Conservation (phyloP, 1,139 yeast species). For the Sugiyamaella pinicola region DNA sequence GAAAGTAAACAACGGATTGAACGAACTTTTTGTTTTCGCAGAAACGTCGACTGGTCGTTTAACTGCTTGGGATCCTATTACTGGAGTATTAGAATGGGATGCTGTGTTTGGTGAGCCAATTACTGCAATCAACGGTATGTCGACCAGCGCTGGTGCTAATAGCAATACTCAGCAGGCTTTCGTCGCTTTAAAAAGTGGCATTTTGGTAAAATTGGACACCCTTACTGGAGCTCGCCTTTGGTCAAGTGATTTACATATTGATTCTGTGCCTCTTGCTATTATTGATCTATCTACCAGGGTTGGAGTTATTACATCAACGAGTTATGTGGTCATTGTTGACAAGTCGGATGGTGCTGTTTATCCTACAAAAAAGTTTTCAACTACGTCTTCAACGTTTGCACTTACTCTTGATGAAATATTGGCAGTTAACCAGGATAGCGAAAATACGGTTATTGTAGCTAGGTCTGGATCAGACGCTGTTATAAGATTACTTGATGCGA, state of each 20-base stretch:
- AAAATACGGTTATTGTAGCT: conserved; percentile 1
- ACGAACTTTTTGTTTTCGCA: conserved; percentile 12
- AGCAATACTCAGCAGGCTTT: conserved; percentile 1
- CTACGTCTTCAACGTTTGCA: neutral
- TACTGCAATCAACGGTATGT: conserved; percentile 9
- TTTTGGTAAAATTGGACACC: conserved; percentile 1
- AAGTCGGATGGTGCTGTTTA: conserved; percentile 8
- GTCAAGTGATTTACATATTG: conserved; percentile 7
- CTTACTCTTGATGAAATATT: conserved; percentile 1
- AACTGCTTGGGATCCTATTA: conserved; percentile 13
- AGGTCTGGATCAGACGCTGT: conserved; percentile 8
- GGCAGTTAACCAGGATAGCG: neutral
- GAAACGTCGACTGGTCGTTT: conserved; percentile 1
- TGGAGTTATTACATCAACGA: conserved; percentile 10
- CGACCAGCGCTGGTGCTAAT: neutral
- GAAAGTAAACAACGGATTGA: conserved; percentile 16
- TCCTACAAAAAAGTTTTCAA: conserved; percentile 2
- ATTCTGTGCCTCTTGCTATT: conserved; percentile 8
- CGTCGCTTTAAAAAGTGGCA: conserved; percentile 6
- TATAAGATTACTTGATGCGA: conserved; percentile 13
- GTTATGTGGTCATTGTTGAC: conserved; percentile 7
- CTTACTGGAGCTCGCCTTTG: conserved; percentile 5
- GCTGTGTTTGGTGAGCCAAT: conserved; percentile 1
- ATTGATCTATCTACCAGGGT: conserved; percentile 6
- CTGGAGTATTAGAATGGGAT: conserved; percentile 11